These are phyloP conservation scores for Delonix regia DNA, from an alignment of 306 rosid genomes.

Conservation along the genomic window DNA sequence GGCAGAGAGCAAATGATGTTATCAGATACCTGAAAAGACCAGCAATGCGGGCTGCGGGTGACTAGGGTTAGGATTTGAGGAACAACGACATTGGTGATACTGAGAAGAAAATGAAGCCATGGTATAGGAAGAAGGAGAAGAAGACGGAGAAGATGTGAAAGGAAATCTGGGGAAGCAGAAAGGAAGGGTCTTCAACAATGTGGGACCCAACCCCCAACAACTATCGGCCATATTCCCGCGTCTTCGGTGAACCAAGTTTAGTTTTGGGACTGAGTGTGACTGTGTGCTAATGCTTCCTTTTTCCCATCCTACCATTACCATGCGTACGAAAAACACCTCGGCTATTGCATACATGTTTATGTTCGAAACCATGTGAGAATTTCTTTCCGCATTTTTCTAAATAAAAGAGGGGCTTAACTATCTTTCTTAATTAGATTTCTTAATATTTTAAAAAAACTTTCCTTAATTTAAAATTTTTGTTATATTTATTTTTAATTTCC, in stretches of 20 bases:
- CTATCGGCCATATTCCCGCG: conserved; percentile 60
- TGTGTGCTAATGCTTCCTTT: background rate
- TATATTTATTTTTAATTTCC: no score
- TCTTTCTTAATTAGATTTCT: no score
- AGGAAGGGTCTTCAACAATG: conserved; percentile 3
- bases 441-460: no score
- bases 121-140: conserved; percentile 20
- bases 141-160: conserved; percentile 1
- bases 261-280: background rate
- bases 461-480: no score
- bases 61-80: conserved; percentile 47
- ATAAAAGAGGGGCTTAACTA: no score
- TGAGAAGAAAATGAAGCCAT: conserved; percentile 61
- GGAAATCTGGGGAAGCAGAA: conserved; percentile 34
- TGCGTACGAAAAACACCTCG: background rate
- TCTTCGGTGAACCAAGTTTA: background rate
- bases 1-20: background rate
- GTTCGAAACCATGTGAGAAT: no score
- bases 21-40: conserved; percentile 67
- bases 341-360: background rate
- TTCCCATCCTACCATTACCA: background rate
- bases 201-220: conserved; percentile 63
- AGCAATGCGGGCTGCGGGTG: conserved; percentile 63
- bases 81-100: conserved; percentile 46
- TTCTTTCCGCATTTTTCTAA: no score